A percentile compares a stretch with the other conserved stretches of the same genome.
These are phyloP conservation scores for Colletotrichum australisinense DNA, from an alignment of 2,329 filamentous ascomycete genomes.

Conservation along the genomic window DNA sequence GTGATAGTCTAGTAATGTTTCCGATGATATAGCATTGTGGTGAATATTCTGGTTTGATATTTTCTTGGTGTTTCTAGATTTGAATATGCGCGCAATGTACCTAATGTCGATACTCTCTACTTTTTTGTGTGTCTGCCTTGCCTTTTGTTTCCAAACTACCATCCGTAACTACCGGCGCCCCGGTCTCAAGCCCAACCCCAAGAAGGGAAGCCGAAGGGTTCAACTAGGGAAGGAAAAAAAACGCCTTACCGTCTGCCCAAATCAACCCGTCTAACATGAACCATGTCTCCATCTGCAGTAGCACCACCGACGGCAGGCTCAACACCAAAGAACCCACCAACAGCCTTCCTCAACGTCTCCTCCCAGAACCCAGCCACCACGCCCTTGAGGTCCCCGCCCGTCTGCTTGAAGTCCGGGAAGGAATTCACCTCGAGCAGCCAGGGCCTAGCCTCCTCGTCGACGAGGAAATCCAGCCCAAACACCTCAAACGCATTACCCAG, in stretches of 20 bases:
- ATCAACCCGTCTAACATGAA: slow-evolving; percentile 64
- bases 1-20: not conserved
- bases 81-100: not conserved
- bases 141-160: not conserved
- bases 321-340: slow-evolving; percentile 74
- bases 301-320: slow-evolving; percentile 26
- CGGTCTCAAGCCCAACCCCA: not conserved
- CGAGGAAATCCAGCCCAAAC: slow-evolving; percentile 91
- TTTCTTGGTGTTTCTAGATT: not conserved
- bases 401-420: slow-evolving; percentile 96
- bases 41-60: not conserved
- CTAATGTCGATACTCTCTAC: not conserved
- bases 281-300: slow-evolving; percentile 52
- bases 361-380: slow-evolving; percentile 83
- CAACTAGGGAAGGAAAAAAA: too few relatives aligned
- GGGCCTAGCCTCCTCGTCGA: slow-evolving; percentile 71
- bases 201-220: not conserved
- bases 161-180: not conserved
- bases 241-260: slow-evolving; percentile 57
- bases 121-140: slow-evolving; percentile 1
- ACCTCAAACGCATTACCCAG: slow-evolving; percentile 90
- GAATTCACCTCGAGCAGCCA: slow-evolving; percentile 95
- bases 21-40: not conserved
- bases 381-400: slow-evolving; percentile 77
- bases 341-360: slow-evolving; percentile 74